These are phyloP conservation scores for Rehmannia glutinosa DNA, from an alignment of 257 asterid genomes.

Conservation along the genomic window DNA sequence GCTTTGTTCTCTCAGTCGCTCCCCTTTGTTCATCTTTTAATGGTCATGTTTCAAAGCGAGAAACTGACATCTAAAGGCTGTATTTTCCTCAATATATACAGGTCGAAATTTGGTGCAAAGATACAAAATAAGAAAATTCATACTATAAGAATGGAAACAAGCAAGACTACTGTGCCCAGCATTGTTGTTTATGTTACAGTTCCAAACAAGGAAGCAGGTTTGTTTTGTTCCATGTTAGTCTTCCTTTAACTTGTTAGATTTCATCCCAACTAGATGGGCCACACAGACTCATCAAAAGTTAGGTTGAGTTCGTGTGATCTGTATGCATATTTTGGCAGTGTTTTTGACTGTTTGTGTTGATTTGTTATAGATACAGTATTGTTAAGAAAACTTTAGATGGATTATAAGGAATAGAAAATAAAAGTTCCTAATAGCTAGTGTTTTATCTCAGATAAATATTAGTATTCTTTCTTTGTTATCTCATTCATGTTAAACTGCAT, in stretches of 20 bases:
- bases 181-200: conserved; percentile 97
- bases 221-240: neutral
- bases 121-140: conserved; percentile 33
- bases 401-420: neutral
- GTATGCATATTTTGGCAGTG: neutral
- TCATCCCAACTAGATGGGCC: neutral
- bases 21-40: neutral
- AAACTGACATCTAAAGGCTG: conserved; percentile 15
- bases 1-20: neutral
- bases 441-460: neutral
- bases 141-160: conserved; percentile 68
- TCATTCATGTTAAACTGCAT: neutral
- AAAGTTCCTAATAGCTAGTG: neutral
- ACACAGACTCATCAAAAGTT: neutral
- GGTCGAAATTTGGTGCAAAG: conserved; percentile 38
- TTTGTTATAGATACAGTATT: neutral
- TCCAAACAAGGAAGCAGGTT: conserved; percentile 10
- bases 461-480: neutral
- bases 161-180: conserved; percentile 61
- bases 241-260: neutral
- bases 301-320: neutral
- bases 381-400: neutral
- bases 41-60: conserved; percentile 3
- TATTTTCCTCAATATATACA: conserved; percentile 15
- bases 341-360: neutral